Conservation (phyloP, 768 basidiomycete genomes). For the Lactifluus subvellereus region DNA sequence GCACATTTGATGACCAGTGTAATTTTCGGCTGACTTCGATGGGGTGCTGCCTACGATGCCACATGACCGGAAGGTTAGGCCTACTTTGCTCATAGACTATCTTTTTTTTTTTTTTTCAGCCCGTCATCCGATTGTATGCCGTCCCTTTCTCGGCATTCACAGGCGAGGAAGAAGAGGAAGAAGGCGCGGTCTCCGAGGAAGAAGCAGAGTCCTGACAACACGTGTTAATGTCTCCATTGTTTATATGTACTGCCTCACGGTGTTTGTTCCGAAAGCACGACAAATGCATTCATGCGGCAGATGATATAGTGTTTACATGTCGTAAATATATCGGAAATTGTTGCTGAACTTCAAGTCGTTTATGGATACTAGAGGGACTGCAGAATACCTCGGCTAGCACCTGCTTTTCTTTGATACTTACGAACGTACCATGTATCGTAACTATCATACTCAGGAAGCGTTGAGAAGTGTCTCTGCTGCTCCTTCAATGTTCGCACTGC, state of each 20-base stretch:
- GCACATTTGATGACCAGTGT: not conserved
- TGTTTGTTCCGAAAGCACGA: not conserved
- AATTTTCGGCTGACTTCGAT: not conserved
- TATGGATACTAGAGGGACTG: no score
- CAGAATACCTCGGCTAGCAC: no score
- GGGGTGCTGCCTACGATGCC: not conserved
- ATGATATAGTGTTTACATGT: not conserved
- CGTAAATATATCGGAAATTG: not conserved
- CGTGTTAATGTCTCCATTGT: not conserved
- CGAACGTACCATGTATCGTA: not conserved
- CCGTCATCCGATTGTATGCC: constrained; percentile 87
- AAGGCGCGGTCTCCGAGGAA: constrained; percentile 40
- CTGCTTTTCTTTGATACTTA: no score
- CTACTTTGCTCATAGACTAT: constrained; percentile 14
- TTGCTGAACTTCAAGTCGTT: not conserved
- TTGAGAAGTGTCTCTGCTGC: constrained; percentile 77
- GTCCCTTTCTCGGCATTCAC: constrained; percentile 88
- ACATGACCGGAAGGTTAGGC: not conserved
- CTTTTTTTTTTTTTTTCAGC: constrained; percentile 43
- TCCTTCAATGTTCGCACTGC: constrained; percentile 68
- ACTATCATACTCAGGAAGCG: constrained; percentile 28
- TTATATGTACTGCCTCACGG: constrained; percentile 1
- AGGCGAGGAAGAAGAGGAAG: constrained; percentile 67
- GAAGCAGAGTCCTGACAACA: constrained; percentile 31
- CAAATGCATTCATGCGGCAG: constrained; percentile 2